These are phyloP conservation scores for Klebsormidium nitens DNA, from an alignment of 139 green algal genomes.

Conservation along the genomic window DNA sequence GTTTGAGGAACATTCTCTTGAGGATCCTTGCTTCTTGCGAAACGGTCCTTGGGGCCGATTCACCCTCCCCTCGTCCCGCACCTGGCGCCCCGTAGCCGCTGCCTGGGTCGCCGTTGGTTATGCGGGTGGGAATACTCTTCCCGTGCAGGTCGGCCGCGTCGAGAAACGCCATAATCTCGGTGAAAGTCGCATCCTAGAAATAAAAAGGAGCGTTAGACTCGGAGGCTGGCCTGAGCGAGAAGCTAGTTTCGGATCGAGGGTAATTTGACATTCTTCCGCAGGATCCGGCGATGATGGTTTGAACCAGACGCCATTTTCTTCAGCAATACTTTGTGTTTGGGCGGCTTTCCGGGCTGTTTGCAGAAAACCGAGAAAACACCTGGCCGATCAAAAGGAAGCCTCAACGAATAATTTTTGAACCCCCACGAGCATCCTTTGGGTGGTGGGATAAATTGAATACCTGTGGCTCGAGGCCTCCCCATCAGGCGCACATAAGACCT, in stretches of 20 bases:
- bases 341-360: too few relatives aligned
- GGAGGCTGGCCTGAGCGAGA: neutral
- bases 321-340: neutral
- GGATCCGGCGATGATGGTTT: neutral
- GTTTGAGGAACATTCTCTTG: constrained; percentile 36
- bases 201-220: neutral
- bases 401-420: too few relatives aligned
- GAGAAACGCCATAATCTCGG: constrained; percentile 60
- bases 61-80: neutral
- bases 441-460: too few relatives aligned
- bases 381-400: too few relatives aligned
- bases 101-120: neutral
- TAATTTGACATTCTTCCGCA: neutral
- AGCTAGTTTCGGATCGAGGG: neutral
- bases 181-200: constrained; percentile 50
- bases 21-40: constrained; percentile 30
- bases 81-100: neutral
- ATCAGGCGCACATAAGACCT: too few relatives aligned
- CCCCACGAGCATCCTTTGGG: too few relatives aligned
- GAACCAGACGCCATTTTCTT: neutral
- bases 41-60: constrained; percentile 14
- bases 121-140: constrained; percentile 21
- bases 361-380: too few relatives aligned
- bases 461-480: too few relatives aligned
- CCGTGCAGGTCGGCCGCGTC: constrained; percentile 54